phyloP scores from a whole-genome alignment of 192 early-diverging fungal genomes.

The Physocladia obscura region DNA sequence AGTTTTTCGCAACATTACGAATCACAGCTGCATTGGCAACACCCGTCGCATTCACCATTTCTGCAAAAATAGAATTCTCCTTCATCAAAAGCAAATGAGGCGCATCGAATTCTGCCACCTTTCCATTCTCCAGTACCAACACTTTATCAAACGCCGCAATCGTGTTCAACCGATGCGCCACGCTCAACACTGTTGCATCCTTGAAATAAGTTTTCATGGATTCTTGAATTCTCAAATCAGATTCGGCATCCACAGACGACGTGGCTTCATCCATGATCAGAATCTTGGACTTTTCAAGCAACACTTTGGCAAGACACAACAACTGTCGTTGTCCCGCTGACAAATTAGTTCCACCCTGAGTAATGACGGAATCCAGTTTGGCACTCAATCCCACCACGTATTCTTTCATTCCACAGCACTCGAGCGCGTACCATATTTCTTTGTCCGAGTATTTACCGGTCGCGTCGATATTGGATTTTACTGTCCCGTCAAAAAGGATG shows the following conservation, averaged over 20 bases:
- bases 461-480: conserved; percentile 74
- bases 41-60: conserved; percentile 41
- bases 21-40: conserved; percentile 17
- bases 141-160: conserved; percentile 55
- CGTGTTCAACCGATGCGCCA: conserved; percentile 80
- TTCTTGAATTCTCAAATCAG: conserved; percentile 34
- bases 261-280: conserved; percentile 48
- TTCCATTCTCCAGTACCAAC: conserved; percentile 50
- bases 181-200: conserved; percentile 62
- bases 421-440: conserved; percentile 60
- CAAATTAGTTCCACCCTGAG: conserved; percentile 64
- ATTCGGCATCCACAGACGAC: conserved; percentile 31
- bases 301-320: conserved; percentile 36
- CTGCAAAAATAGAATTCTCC: conserved; percentile 29
- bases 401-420: conserved; percentile 44
- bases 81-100: conserved; percentile 52
- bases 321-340: conserved; percentile 79
- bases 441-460: conserved; percentile 59
- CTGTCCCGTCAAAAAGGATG: conserved; percentile 52
- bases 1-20: conserved; percentile 14
- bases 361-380: conserved; percentile 66
- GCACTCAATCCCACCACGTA: conserved; percentile 27
- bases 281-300: conserved; percentile 32
- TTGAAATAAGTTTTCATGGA: conserved; percentile 28
- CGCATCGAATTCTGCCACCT: conserved; percentile 52